A percentile compares a stretch with the other conserved stretches of the same genome.
phyloP scores from a whole-genome alignment of 1,284 basidiomycete genomes.

The Microbotryomycetes sp. region DNA sequence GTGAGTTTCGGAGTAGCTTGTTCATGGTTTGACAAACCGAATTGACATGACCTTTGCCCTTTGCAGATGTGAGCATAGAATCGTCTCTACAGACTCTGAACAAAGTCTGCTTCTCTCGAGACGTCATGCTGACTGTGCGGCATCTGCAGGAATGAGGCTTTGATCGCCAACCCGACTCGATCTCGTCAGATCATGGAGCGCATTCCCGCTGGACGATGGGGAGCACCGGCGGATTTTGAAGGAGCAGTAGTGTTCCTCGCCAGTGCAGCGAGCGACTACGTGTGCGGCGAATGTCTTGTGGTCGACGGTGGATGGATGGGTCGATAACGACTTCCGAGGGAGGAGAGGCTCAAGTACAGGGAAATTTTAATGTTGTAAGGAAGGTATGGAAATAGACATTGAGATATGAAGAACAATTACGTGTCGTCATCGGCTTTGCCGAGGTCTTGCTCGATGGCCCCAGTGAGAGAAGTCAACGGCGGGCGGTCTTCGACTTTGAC shows the following conservation, averaged over 20 bases:
- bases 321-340: slow-evolving; percentile 15
- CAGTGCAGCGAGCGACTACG: slow-evolving; percentile 74
- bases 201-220: slow-evolving; percentile 89
- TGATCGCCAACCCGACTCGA: slow-evolving; percentile 64
- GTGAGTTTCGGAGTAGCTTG: slow-evolving; percentile 47
- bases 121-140: too few species aligned
- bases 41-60: background rate
- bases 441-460: background rate
- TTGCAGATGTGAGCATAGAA: background rate
- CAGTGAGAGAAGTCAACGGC: background rate
- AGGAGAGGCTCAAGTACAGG: background rate
- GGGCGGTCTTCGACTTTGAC: background rate
- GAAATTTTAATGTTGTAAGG: too few species aligned
- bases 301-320: slow-evolving; percentile 40
- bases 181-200: slow-evolving; percentile 83
- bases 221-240: slow-evolving; percentile 76
- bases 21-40: too few species aligned
- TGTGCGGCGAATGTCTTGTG: slow-evolving; percentile 65
- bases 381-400: too few species aligned
- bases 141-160: slow-evolving; percentile 57
- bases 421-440: background rate
- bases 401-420: background rate
- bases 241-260: slow-evolving; percentile 87
- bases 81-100: background rate
- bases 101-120: too few species aligned